Evolutionary conservation across 176 grass and related monocot species (phyloP), one percentile per base, ranked within the genome.

Genomic region (Phoenix roebelenii): DNA sequence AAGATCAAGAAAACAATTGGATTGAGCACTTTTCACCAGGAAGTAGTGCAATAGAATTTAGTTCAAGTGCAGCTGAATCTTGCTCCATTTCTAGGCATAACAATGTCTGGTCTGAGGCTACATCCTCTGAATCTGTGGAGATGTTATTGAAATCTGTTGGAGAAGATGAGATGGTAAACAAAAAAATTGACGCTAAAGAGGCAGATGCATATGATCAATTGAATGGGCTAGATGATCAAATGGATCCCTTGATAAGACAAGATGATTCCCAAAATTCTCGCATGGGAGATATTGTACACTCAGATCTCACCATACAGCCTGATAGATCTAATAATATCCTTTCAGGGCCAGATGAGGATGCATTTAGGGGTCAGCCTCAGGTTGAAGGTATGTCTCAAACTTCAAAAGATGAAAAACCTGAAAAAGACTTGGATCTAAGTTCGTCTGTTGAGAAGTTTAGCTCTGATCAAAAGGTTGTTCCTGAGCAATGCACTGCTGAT

Each of bases 91-190:
- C 88, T 51, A 85, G 71, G 70, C 64, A 64, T 22, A 85, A 93
- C 66, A 89, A 88, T 88, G 75, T 78, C 18, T 98, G 94, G 94
- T 92, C 88, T 28, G 85, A 93, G 70, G 85, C 94, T 50, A 91
- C 94, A 26, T 89, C 92, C 1, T 83, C 88, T 23, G 94, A 92
- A 78, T 89, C 82, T 48, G 85, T 88, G 26, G 81, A 92, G 62
- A 93, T 93, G 82, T 51, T 91, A 60, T 63, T 98, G 71, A 98
- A 92, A 19, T 98, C 94, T 14, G 82, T 92, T 49, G 77, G 84
- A 71, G 88, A 83, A 71, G 77, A 85, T 76, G 82, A 86, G 23
- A 85, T 75, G 50, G 57, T 76, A 39, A 68, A 35, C 71, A 66
- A 85, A 64, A 76, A 73, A 50, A 72, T 82, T 52, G 65, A 26